Conservation (phyloP, 75 land plant species). For the Pinus taeda region DNA sequence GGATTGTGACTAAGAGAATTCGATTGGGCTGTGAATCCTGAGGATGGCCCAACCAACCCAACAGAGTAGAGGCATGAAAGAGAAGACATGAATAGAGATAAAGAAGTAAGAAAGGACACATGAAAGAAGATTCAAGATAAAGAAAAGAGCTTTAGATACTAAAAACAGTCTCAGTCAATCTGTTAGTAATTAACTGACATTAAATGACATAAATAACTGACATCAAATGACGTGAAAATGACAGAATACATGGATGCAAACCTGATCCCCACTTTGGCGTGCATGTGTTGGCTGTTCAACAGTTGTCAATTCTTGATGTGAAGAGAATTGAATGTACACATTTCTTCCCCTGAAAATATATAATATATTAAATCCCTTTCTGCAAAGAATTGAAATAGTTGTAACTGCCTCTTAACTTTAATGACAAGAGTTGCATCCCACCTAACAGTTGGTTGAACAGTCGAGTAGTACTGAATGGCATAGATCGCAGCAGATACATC, state of each 20-base stretch:
- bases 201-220: background rate
- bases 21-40: conserved; percentile 96
- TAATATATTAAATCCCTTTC: background rate
- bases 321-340: conserved; percentile 98
- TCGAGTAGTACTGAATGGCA: conserved; percentile 74
- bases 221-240: background rate
- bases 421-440: conserved; percentile 8
- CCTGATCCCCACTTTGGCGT: conserved; percentile 75
- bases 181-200: background rate
- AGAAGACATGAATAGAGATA: conserved; percentile 54
- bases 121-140: conserved; percentile 19
- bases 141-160: background rate
- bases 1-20: conserved; percentile 94
- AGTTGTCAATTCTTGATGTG: conserved; percentile 94
- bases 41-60: conserved; percentile 56
- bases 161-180: background rate
- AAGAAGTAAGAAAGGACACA: conserved; percentile 32
- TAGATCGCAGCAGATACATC: conserved; percentile 74
- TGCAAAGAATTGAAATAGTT: background rate
- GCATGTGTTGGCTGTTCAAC: conserved; percentile 66
- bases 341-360: conserved; percentile 78
- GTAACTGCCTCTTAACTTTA: background rate
- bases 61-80: conserved; percentile 46
- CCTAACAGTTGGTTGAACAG: conserved; percentile 89
- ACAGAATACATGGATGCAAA: conserved; percentile 3